Base-by-base conservation (phyloP, 2,329 filamentous ascomycete genomes). In the Fusarium albosuccineum region DNA sequence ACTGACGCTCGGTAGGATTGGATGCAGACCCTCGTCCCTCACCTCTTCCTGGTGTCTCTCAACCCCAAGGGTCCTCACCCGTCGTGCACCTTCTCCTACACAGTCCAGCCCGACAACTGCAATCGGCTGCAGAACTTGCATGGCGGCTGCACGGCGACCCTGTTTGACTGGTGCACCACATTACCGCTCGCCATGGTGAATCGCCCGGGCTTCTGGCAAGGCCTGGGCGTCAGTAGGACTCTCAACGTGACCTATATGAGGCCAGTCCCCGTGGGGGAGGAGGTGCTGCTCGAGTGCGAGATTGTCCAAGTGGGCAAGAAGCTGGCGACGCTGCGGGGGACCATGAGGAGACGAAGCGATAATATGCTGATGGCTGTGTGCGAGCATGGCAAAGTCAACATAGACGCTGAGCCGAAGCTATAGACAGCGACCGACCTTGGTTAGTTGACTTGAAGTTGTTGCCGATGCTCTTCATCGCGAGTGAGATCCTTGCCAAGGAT, bases 91-190 rank as follows among this genome's bases (percentile, higher is more conserved):
- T 85, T 87, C 74, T 71, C 77, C 60, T 86, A 83, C 75, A 84
- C 79, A 3, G 82, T 87, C 27, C 81, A 83, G 57, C 75, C 78
- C 0, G 68, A 78, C 4, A 84, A 90, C 78, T 83, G 81, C 75
- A 90, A 90, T 76, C 77, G 81, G 6, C 60, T 84, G 13, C 76
- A 77, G 27, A 89, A 85, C 77, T 78, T 91, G 56, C 88, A 90
- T 72, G 88, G 87, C 54, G 88, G 88, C 16, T 89, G 87, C 65
- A 83, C 87, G 0, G 86, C 91, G 3, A 89, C 89, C 0, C 77
- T 93, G 5, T 89, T 92, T 68, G 91, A 93, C 78, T 80, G 86
- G 59, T 84, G 87, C 69, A 92, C 91, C 0, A 87, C 87, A 4
- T 75, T 87, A 16, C 81, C 87, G 4, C 76, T 92, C 11, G 77